Evolutionary conservation across 2,329 filamentous ascomycete genomes (phyloP), one percentile per base, ranked within the genome.

Genomic region (Aspergillus aculeatus): DNA sequence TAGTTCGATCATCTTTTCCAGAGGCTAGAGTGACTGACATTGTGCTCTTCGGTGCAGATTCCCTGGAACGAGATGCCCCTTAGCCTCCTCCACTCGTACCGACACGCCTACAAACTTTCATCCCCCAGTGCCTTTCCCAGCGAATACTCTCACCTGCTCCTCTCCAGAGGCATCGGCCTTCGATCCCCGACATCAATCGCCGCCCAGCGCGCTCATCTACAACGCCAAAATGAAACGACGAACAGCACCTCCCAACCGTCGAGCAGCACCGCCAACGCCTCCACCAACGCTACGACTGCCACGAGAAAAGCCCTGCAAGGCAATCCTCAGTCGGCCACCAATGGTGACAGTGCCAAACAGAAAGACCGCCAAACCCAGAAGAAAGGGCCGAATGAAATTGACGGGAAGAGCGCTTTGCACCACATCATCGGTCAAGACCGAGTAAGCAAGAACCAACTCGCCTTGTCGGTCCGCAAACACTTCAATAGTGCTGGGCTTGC

Each of bases 61-160:
- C 66, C 74, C 56, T 81, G 78, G 78, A 67, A 75, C 49, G 71
- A 73, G 38, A 74, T 80, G 66, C 73, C 78, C 32, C 71, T 78
- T 64, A 71, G 76, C 16, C 72, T 80, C 63, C 78, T 82, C 50
- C 78, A 81, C 66, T 74, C 78, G 62, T 82, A 82, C 68, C 76
- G 80, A 58, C 77, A 81, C 59, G 75, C 76, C 65, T 78, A 81
- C 65, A 79, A 76, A 65, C 72, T 82, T 35, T 66, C 75, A 54
- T 76, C 73, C n/a, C 75, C 78, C 24, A 75, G 75, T 61, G 74
- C 77, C 56, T 81, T 75, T 70, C 73, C 77, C 38, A 75, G 70
- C 48, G 71, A 75, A 57, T 80, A 81, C 66, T 80, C 80, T 63
- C 75, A 78, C 53, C 71, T 81, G 56, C 73, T 81, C 54, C 78